These are phyloP conservation scores for Medicago lupulina DNA, from an alignment of 306 rosid species.

Conservation along the genomic window DNA sequence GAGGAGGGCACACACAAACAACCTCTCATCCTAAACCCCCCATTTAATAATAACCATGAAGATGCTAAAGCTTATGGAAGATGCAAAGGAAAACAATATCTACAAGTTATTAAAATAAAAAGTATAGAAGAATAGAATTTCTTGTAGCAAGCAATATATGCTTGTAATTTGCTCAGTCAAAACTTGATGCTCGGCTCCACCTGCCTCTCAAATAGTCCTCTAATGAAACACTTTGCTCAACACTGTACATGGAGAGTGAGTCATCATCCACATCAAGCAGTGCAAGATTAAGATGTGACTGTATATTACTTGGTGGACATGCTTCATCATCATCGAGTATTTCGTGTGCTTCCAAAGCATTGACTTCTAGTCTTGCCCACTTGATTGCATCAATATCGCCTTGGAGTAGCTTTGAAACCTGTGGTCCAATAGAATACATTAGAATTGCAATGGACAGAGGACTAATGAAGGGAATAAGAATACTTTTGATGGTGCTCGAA, in stretches of 20 bases:
- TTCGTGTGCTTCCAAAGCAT: constrained; percentile 55
- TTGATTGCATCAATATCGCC: constrained; percentile 72
- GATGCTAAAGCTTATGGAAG: constrained; percentile 31
- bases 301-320: constrained; percentile 71
- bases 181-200: constrained; percentile 96
- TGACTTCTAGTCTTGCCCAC: constrained; percentile 82
- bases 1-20: constrained; percentile 90
- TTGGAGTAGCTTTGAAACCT: constrained; percentile 85
- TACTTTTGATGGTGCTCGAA: constrained; percentile 15
- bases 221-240: constrained; percentile 73
- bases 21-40: constrained; percentile 97
- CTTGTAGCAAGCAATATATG: constrained; percentile 28
- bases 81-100: constrained; percentile 45
- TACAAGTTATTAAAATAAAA: constrained; percentile 55
- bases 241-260: constrained; percentile 85
- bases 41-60: constrained; percentile 33
- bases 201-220: constrained; percentile 89
- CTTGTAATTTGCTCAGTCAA: constrained; percentile 62
- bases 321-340: constrained; percentile 63
- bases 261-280: constrained; percentile 93
- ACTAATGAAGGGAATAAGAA: constrained; percentile 12
- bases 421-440: constrained; percentile 40
- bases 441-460: constrained; percentile 12
- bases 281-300: constrained; percentile 88
- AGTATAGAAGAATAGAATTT: constrained; percentile 26